Evolutionary conservation across 768 basidiomycete species (phyloP).

Genomic region (Harrya chromipes): DNA sequence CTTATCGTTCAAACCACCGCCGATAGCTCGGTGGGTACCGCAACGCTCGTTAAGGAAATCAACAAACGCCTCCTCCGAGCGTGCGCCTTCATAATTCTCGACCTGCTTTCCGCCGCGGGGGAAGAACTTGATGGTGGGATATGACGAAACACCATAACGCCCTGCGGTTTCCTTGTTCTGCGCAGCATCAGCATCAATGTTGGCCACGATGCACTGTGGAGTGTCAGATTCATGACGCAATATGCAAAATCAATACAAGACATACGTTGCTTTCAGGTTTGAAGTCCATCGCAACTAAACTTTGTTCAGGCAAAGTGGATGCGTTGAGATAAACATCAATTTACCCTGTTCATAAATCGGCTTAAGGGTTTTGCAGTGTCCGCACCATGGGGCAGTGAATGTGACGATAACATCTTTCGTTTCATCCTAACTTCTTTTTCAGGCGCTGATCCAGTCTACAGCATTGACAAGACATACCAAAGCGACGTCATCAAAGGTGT

Average conservation of each 20-base stretch:
- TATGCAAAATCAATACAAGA: neutral
- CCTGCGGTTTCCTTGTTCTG: slow-evolving; percentile 68
- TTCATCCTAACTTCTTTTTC: slow-evolving; percentile 43
- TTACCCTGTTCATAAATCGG: slow-evolving; percentile 79
- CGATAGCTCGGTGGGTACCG: slow-evolving; percentile 78
- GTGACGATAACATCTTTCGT: slow-evolving; percentile 83
- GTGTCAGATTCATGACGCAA: slow-evolving; percentile 6
- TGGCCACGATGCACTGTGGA: slow-evolving; percentile 79
- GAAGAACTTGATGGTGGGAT: slow-evolving; percentile 97
- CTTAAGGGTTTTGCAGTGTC: slow-evolving; percentile 92
- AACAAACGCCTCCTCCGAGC: slow-evolving; percentile 75
- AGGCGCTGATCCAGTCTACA: neutral
- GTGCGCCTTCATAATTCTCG: slow-evolving; percentile 64
- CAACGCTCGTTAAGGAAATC: slow-evolving; percentile 82
- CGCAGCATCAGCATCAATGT: slow-evolving; percentile 85
- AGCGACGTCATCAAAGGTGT: slow-evolving; percentile 75
- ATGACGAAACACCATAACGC: slow-evolving; percentile 73
- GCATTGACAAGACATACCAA: slow-evolving; percentile 41
- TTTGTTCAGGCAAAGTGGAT: neutral
- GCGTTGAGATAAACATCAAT: neutral
- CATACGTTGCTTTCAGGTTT: slow-evolving; percentile 70
- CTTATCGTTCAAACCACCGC: slow-evolving; percentile 74
- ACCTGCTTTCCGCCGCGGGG: slow-evolving; percentile 64
- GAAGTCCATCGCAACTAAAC: slow-evolving; percentile 72
- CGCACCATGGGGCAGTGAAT: slow-evolving; percentile 87